phyloP scores from a whole-genome alignment of 2,329 filamentous ascomycete genomes.

The Colletotrichum liaoningense region DNA sequence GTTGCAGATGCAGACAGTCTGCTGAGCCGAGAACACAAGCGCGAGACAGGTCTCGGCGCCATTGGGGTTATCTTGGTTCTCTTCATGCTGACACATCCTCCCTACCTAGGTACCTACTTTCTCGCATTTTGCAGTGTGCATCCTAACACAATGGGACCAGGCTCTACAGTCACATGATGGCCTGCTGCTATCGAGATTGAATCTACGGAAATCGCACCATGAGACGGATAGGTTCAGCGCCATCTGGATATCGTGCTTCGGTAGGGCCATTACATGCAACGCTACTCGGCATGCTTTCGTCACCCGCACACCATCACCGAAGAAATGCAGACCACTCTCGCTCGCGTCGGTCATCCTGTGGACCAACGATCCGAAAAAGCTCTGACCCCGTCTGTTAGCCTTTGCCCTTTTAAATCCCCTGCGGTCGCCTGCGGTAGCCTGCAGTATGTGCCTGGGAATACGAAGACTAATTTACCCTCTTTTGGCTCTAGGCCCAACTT shows the following conservation, averaged over 20 bases:
- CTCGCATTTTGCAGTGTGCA: not conserved
- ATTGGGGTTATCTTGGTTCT: not conserved
- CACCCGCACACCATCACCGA: not conserved
- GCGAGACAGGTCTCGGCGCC: constrained; percentile 24
- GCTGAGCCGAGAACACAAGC: not conserved
- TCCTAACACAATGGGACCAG: not conserved
- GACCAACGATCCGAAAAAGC: not conserved
- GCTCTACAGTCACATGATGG: not conserved
- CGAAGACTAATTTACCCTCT: not conserved
- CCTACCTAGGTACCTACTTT: not conserved
- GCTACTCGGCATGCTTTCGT: not conserved
- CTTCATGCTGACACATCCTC: not conserved
- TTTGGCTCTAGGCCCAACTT: not conserved
- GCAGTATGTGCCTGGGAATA: not conserved
- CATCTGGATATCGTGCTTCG: not conserved
- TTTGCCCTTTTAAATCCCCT: not conserved
- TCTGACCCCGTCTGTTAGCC: not conserved
- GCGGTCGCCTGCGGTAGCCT: not conserved
- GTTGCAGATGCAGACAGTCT: not conserved
- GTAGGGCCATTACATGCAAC: not conserved
- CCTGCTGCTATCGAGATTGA: not conserved
- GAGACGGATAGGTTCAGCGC: not conserved
- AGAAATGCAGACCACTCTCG: not conserved
- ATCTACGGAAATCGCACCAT: not conserved
- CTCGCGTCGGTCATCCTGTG: not conserved